Evolutionary conservation across 805 yeast species (phyloP).

Genomic region (Wickerhamomyces bisporus): DNA sequence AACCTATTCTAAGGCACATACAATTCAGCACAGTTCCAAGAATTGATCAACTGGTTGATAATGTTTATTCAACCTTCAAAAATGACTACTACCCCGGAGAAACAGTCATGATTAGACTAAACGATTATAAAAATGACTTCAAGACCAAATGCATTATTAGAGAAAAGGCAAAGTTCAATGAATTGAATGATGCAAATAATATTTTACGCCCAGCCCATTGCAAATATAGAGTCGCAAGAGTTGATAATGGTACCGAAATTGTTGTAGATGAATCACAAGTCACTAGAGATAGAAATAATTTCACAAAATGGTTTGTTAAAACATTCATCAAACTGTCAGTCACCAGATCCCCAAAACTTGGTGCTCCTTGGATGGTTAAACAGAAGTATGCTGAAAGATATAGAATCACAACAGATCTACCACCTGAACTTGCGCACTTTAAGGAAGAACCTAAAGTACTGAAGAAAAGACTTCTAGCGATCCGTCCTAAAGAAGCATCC

Average conservation of each 20-base stretch:
- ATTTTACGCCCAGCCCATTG: slow-evolving; percentile 47
- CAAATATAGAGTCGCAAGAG: slow-evolving; percentile 66
- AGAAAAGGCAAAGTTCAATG: slow-evolving; percentile 79
- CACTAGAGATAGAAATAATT: slow-evolving; percentile 75
- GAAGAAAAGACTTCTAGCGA: slow-evolving; percentile 1
- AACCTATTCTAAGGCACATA: slow-evolving; percentile 80
- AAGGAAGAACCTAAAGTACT: slow-evolving; percentile 14
- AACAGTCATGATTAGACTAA: slow-evolving; percentile 52
- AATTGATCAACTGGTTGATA: slow-evolving; percentile 83
- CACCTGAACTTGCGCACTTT: slow-evolving; percentile 41
- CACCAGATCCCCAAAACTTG: slow-evolving; percentile 68
- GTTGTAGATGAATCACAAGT: slow-evolving; percentile 72
- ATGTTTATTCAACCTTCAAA: slow-evolving; percentile 71
- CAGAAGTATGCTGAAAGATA: slow-evolving; percentile 67
- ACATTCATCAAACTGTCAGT: slow-evolving; percentile 72
- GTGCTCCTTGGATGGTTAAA: slow-evolving; percentile 95
- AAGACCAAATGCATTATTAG: slow-evolving; percentile 49
- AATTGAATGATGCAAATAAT: slow-evolving; percentile 32
- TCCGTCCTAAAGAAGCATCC: slow-evolving; percentile 14
- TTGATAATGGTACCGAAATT: slow-evolving; percentile 47
- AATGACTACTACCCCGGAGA: slow-evolving; percentile 92
- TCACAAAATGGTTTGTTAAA: slow-evolving; percentile 88
- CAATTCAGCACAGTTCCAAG: slow-evolving; percentile 81
- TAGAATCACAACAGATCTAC: slow-evolving; percentile 57
- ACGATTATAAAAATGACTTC: slow-evolving; percentile 24